Percentiles rank a stretch among this genome's conserved stretches.
phyloP scores from a whole-genome alignment of 208 protist genomes.

The Acanthamoeba polyphaga region DNA sequence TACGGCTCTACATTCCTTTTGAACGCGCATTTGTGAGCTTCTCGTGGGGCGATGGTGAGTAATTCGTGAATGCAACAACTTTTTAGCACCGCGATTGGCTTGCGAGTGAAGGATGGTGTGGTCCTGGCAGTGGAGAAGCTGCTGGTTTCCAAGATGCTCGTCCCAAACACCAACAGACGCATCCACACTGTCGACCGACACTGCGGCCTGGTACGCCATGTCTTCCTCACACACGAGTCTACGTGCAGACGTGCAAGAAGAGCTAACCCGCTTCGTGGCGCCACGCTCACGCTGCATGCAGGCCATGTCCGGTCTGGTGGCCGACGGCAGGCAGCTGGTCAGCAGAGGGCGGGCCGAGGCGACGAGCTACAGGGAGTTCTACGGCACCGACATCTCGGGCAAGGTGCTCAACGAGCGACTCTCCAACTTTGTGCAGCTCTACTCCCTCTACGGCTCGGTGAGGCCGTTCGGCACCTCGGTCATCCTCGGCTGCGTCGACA shows the following conservation, averaged over 20 bases:
- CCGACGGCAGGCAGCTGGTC: slow-evolving; percentile 97
- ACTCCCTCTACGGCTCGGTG: slow-evolving; percentile 95
- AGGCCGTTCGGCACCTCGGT: slow-evolving; percentile 97
- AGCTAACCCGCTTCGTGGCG: no score
- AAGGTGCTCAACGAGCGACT: slow-evolving; percentile 93
- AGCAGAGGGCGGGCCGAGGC: slow-evolving; percentile 95
- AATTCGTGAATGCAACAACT: background rate
- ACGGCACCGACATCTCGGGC: slow-evolving; percentile 94
- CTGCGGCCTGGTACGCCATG: slow-evolving; percentile 90
- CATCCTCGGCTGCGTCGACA: slow-evolving; percentile 95
- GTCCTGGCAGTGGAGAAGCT: slow-evolving; percentile 99
- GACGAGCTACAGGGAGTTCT: slow-evolving; percentile 94
- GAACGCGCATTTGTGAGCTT: background rate
- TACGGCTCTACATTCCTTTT: slow-evolving; percentile 74
- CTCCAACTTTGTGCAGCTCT: slow-evolving; percentile 93
- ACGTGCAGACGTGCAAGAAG: no score
- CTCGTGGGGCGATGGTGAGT: background rate
- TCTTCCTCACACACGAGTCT: background rate
- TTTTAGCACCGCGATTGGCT: slow-evolving; percentile 95
- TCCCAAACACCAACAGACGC: slow-evolving; percentile 95
- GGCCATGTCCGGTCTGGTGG: slow-evolving; percentile 96
- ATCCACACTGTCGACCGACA: slow-evolving; percentile 96
- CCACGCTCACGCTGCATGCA: slow-evolving; percentile 6
- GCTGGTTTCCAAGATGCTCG: slow-evolving; percentile 97
- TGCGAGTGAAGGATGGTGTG: slow-evolving; percentile 98